Evolutionary conservation across 2,329 filamentous ascomycete genomes (phyloP), one percentile per base, ranked within the genome.

Genomic region (Fonsecaea nubica): DNA sequence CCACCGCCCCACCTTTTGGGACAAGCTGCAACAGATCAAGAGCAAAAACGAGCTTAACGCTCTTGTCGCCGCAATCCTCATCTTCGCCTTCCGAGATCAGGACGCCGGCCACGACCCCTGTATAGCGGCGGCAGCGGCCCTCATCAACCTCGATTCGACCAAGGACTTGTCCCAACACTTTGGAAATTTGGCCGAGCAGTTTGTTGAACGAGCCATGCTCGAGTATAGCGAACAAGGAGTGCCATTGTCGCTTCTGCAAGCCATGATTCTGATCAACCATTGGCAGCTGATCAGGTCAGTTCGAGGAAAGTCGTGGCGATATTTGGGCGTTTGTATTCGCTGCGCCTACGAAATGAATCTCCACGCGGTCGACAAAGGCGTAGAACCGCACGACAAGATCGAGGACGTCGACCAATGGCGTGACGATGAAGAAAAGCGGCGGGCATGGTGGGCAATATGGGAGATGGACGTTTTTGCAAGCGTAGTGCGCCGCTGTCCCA

Each of bases 381-480:
- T 40, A 58, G 7, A 54, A 30, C 12, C n/a, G 54, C 7, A 58
- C 42, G 40, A 58, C 8, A n/a, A 58, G 10, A n/a, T 33, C 4
- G 30, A 32, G 2, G 53, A 72, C 25, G 10, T 48, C 8, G 66
- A 65, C 12, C 65, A 65, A 21, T 77, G 75, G 74, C 62, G 66
- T 13, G 58, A 71, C 0, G 66, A 75, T 2, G 79, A 81, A 69
- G 79, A 80, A 66, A 74, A 76, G 54, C 74, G 79, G 1, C 74
- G 79, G 5, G 75, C 75, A 0, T 81, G 78, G 77, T 81, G 78
- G 79, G 76, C 78, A 0, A 76, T 80, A 21, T 81, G 78, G 79
- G 79, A 81, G 62, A 79, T 81, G 75, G 79, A 81, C 63, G 75
- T 79, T 8, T 81, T 79, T 64, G 78, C 78, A 2, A 78, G 74